Conservation (phyloP, 805 yeast species). For the Myxozyma vanderwaltii region DNA sequence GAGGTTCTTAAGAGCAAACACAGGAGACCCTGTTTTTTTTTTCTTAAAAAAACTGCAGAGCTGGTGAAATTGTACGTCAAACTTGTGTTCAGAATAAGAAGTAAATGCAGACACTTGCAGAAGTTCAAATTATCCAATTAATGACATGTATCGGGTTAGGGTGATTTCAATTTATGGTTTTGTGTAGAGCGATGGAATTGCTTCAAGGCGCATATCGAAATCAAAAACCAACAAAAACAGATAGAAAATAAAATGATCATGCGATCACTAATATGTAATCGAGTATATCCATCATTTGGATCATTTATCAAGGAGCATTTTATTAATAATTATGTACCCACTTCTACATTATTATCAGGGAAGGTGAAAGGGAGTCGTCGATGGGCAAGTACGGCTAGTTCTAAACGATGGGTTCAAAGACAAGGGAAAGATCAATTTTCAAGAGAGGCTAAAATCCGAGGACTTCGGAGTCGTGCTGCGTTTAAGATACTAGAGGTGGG, state of each 20-base stretch:
- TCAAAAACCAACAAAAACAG: too few species aligned
- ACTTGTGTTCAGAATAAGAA: too few species aligned
- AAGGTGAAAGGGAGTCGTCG: not conserved
- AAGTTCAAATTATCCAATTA: too few species aligned
- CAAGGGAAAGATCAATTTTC: slow-evolving; percentile 67
- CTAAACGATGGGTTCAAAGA: slow-evolving; percentile 73
- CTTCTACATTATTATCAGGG: not conserved
- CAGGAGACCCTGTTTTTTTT: too few species aligned
- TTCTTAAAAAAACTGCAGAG: too few species aligned
- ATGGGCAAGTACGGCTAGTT: slow-evolving; percentile 37
- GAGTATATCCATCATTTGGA: not conserved
- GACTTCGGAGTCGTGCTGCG: slow-evolving; percentile 84
- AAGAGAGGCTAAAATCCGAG: slow-evolving; percentile 61
- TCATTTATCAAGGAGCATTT: not conserved
- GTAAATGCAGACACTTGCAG: too few species aligned
- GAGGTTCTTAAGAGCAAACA: too few species aligned
- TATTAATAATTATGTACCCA: not conserved
- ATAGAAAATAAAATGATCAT: not conserved
- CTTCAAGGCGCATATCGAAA: too few species aligned
- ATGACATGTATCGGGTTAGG: too few species aligned
- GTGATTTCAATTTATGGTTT: too few species aligned
- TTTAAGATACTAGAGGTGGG: slow-evolving; percentile 66
- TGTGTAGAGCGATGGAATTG: too few species aligned
- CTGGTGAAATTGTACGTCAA: too few species aligned
- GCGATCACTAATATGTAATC: not conserved